Evolutionary conservation across 306 rosid genomes (phyloP).

Genomic region (Cicer pinnatifidum): DNA sequence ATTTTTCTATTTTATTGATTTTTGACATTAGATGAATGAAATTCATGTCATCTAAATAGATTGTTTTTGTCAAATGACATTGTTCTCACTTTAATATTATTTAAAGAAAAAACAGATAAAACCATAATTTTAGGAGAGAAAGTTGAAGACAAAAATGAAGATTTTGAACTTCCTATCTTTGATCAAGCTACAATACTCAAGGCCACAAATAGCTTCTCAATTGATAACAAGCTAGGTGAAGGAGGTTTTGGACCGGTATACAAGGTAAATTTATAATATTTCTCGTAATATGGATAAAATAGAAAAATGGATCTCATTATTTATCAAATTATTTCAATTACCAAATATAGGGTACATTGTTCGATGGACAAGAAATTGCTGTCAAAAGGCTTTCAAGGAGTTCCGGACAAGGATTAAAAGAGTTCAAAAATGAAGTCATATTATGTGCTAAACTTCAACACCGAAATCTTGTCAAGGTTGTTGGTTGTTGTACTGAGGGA

Average conservation of each 20-base stretch:
- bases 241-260: conserved; percentile 71
- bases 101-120: background rate
- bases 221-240: conserved; percentile 53
- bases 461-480: background rate
- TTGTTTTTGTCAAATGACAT: too few relatives aligned
- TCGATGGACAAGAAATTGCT: conserved; percentile 39
- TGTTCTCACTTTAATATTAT: background rate
- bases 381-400: conserved; percentile 27
- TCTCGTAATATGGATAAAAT: background rate
- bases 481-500: background rate
- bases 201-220: conserved; percentile 60
- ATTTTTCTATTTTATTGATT: too few relatives aligned
- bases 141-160: conserved; percentile 29
- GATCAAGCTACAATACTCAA: conserved; percentile 39
- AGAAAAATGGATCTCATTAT: background rate
- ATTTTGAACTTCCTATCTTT: conserved; percentile 56
- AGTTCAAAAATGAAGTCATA: background rate
- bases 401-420: conserved; percentile 33
- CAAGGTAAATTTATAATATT: conserved; percentile 37
- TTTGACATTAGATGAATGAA: too few relatives aligned
- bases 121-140: background rate
- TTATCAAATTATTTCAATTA: background rate
- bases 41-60: too few relatives aligned
- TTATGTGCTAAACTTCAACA: conserved; percentile 1
- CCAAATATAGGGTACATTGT: background rate